Conservation (phyloP, 805 yeast species). For the Metschnikowia chrysomelidarum region DNA sequence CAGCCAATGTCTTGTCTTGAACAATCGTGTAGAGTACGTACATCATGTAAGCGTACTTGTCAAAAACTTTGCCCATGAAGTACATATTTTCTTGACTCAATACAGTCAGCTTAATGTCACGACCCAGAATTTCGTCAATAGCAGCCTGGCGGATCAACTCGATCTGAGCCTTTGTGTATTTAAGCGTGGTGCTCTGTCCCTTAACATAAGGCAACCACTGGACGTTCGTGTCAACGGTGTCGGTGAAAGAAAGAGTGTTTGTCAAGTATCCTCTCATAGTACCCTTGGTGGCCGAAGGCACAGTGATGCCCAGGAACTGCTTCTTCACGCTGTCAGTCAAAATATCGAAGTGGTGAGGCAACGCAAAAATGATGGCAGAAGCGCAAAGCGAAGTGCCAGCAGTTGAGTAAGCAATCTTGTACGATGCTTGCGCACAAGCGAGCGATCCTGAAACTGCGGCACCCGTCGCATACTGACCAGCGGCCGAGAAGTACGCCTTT, state of each 20-base stretch:
- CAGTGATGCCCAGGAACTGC: slow-evolving; percentile 39
- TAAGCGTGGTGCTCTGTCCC: slow-evolving; percentile 26
- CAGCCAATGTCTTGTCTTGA: slow-evolving; percentile 39
- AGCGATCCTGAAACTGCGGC: slow-evolving; percentile 49
- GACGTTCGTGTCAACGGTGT: slow-evolving; percentile 38
- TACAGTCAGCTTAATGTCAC: slow-evolving; percentile 44
- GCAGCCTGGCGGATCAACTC: slow-evolving; percentile 44
- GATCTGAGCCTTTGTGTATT: slow-evolving; percentile 45
- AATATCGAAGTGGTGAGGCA: slow-evolving; percentile 62
- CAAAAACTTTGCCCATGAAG: slow-evolving; percentile 45
- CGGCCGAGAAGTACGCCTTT: slow-evolving; percentile 56
- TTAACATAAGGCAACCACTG: slow-evolving; percentile 48
- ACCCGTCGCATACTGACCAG: slow-evolving; percentile 62
- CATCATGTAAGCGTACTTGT: slow-evolving; percentile 51
- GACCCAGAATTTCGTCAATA: slow-evolving; percentile 41
- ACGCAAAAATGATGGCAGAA: slow-evolving; percentile 55
- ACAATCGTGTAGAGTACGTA: slow-evolving; percentile 50
- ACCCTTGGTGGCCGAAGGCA: slow-evolving; percentile 56
- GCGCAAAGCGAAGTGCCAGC: slow-evolving; percentile 50
- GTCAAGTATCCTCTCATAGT: slow-evolving; percentile 46
- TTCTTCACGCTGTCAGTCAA: slow-evolving; percentile 33
- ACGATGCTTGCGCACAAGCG: slow-evolving; percentile 47
- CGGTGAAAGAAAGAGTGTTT: slow-evolving; percentile 34
- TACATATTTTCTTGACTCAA: slow-evolving; percentile 41
- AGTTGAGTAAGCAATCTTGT: slow-evolving; percentile 48